phyloP scores from a whole-genome alignment of 2,329 filamentous ascomycete species.

The Ophiocordyceps sinensis region DNA sequence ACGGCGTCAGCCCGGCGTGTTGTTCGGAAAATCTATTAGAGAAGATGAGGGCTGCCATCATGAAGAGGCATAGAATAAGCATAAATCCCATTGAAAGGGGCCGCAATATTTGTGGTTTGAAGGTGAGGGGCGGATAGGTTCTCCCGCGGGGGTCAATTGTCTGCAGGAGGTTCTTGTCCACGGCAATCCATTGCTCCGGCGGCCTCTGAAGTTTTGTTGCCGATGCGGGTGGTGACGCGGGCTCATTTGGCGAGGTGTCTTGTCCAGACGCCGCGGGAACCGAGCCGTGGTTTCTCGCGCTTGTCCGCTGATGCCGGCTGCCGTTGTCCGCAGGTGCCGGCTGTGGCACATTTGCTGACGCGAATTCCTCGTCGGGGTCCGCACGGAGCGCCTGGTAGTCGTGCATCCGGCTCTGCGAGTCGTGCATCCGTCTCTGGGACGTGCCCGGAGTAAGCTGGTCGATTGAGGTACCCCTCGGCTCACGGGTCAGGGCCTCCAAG shows the following conservation, averaged over 20 bases:
- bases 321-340: background rate
- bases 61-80: slow-evolving; percentile 47
- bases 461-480: slow-evolving; percentile 46
- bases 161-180: slow-evolving; percentile 18
- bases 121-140: slow-evolving; percentile 42
- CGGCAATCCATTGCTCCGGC: slow-evolving; percentile 14
- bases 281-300: background rate
- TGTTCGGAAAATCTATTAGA: slow-evolving; percentile 52
- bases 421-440: slow-evolving; percentile 16
- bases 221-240: slow-evolving; percentile 1
- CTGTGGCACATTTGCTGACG: background rate
- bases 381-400: slow-evolving; percentile 10
- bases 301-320: background rate
- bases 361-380: slow-evolving; percentile 6
- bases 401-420: no score
- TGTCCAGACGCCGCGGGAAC: background rate
- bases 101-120: slow-evolving; percentile 58
- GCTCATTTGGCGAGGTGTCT: background rate
- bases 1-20: slow-evolving; percentile 52
- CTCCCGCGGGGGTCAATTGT: slow-evolving; percentile 23
- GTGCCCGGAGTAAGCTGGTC: slow-evolving; percentile 31
- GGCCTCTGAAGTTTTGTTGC: slow-evolving; percentile 1
- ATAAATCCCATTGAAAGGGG: slow-evolving; percentile 47
- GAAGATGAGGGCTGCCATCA: slow-evolving; percentile 60
- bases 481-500: slow-evolving; percentile 69